Base-by-base conservation (phyloP, 225 moss, liverwort and hornwort genomes). In the Sphagnum contortum region DNA sequence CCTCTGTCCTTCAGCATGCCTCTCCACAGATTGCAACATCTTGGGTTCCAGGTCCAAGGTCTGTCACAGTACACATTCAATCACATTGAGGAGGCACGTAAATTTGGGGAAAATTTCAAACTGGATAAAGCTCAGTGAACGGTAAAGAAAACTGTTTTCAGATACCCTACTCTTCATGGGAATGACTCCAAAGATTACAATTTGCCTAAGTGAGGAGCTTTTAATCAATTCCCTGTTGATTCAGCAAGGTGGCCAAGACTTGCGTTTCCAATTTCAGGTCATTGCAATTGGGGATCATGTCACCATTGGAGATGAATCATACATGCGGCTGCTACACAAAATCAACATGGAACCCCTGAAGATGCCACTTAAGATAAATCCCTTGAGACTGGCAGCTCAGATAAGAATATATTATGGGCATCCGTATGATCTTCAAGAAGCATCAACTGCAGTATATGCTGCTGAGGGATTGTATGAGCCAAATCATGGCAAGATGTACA, bases 381-480 rank as follows among this genome's bases (percentile, higher is more conserved):
- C 29, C 29, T 29, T 66, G 66, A 55, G 47, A 55, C 54, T 66
- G 44, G 66, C 66, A 12, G 66, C 54, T 29, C 44, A 55, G 14
- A 29, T 29, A 29, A 10, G 54, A 5, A 66, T 9, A 45, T 10
- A 54, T 13, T 29, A 57, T 0, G 4, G 14, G 11, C 12, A 13
- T 5, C 3, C 8, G 4, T 58, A 13, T 4, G 2, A 13, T 58
- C 44, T 13, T 6, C 58, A 29, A 29, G 29, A 29, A 29, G 29
- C 29, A 29, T 29, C 14, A 13, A 13, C 58, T 58, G 29, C 12
- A 44, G 44, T 6, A 9, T 58, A 58, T 13, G 10, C 44, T 44
- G 6, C 77, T 3, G 84, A 84, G 61, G 84, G 84, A 44, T 63
- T 59, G 29, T 84, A 84, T 65, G 77, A 59, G 47, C 84, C 84